phyloP scores from a whole-genome alignment of 306 rosid species.

The Cucurbita ficifolia region DNA sequence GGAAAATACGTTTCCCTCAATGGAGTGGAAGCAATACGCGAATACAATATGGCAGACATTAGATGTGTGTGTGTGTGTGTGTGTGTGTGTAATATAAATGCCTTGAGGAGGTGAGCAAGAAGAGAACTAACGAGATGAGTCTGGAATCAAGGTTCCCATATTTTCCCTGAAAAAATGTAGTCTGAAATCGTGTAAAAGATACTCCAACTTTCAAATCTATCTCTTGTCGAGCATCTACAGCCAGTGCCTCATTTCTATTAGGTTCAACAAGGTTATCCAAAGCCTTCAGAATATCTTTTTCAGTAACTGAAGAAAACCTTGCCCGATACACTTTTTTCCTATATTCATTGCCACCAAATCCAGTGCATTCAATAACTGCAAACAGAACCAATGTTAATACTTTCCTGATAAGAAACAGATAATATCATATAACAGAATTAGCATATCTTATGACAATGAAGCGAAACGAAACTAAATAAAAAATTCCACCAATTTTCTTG shows the following conservation, averaged over 20 bases:
- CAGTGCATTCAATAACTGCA: conserved; percentile 78
- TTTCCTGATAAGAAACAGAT: background rate
- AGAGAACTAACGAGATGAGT: conserved; percentile 83
- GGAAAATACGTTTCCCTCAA: background rate
- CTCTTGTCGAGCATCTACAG: conserved; percentile 98
- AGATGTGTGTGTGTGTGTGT: background rate
- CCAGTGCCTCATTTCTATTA: conserved; percentile 63
- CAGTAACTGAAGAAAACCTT: conserved; percentile 83
- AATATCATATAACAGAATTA: background rate
- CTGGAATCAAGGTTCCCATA: conserved; percentile 94
- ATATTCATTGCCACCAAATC: conserved; percentile 41
- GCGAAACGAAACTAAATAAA: background rate
- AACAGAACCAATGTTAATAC: conserved; percentile 4
- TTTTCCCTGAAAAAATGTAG: conserved; percentile 80
- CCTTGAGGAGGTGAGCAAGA: background rate
- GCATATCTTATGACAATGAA: background rate
- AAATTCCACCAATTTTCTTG: background rate
- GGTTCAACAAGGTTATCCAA: conserved; percentile 81
- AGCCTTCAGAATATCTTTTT: conserved; percentile 80
- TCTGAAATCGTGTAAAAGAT: conserved; percentile 88
- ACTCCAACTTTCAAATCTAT: conserved; percentile 99
- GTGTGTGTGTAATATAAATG: background rate
- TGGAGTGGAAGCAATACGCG: background rate
- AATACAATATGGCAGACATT: background rate
- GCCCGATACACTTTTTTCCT: conserved; percentile 56